Base-by-base conservation (phyloP, 148 eudicot genomes). In the Talinum fruticosum region DNA sequence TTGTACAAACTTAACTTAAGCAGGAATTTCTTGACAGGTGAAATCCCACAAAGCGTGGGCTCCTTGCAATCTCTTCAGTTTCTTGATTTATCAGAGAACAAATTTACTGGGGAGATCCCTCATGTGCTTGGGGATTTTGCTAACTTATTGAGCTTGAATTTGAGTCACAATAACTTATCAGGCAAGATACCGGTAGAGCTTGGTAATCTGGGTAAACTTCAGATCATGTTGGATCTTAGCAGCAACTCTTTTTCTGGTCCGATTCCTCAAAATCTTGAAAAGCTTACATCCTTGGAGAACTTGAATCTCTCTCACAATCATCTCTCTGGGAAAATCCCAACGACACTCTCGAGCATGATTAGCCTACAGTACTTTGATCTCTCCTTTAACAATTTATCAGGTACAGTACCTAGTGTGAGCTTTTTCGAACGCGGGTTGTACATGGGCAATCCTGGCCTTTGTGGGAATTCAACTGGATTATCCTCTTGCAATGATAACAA, bases 301-400 rank as follows among this genome's bases (percentile, higher is more conserved):
- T 83, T 95, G 78, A 92, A 92, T 79, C 79, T 92, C 18, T 95
- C 98, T 8, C 90, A 91, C 51, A 92, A 94, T 81, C 73, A 82
- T 80, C 87, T 94, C 45, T 87, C 97, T 16, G 97, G 98, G 34
- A 57, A 41, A 3, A 86, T 95, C 74, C 92, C 97, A 68, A 24
- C 81, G 8, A 54, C 87, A 37, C 82, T 95, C 21, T 76, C 86
- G 8, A 76, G 38, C 68, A 88, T 95, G 96, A 53, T 73, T 57
- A 92, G 98, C 66, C 74, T 95, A 79, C 77, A 38, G 51, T 51
- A 41, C 8, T 57, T 95, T 29, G 97, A 95, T 78, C 81, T 93
- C 64, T 90, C 98, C 44, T 87, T 85, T 82, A 94, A 94, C 66
- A 67, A 86, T 16, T 81, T 94, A 76, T 81, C 84, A 21, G 98